These are phyloP conservation scores for Pseudomassariella vexata DNA, from an alignment of 2,329 filamentous ascomycete species.

Conservation along the genomic window DNA sequence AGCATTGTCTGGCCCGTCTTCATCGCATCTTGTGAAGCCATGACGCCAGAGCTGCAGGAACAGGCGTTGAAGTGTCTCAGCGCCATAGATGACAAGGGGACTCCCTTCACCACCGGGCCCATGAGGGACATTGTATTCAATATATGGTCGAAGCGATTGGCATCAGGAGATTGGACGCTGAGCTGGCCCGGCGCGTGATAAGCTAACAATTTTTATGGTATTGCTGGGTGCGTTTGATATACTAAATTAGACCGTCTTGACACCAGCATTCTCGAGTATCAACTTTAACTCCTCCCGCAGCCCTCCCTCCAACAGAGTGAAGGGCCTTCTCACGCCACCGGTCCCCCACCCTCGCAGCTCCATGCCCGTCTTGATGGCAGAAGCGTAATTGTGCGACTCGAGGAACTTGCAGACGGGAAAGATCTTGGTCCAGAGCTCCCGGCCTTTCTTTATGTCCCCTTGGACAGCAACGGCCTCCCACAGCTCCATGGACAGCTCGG, in stretches of 20 bases:
- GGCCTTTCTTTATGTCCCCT: constrained; percentile 33
- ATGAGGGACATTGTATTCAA: too few species aligned
- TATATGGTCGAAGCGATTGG: too few species aligned
- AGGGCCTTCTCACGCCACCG: constrained; percentile 43
- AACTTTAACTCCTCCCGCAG: constrained; percentile 27
- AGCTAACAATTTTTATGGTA: too few species aligned
- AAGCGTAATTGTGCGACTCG: constrained; percentile 39
- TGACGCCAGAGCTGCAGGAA: constrained; percentile 27
- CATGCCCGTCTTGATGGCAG: constrained; percentile 43
- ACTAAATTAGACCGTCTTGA: constrained; percentile 20
- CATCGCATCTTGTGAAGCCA: constrained; percentile 36
- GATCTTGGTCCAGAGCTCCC: constrained; percentile 42
- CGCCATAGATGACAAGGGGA: constrained; percentile 24
- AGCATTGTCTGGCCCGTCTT: constrained; percentile 37
- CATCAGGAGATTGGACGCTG: too few species aligned
- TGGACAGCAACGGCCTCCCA: constrained; percentile 40
- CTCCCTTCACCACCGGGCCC: too few species aligned
- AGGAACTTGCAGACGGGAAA: constrained; percentile 45
- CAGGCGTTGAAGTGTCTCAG: constrained; percentile 16
- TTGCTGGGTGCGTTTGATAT: too few species aligned
- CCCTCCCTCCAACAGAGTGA: constrained; percentile 29
- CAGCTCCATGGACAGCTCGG: constrained; percentile 39
- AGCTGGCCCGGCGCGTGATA: too few species aligned
- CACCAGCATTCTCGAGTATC: constrained; percentile 31
- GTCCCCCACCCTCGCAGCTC: constrained; percentile 38